These are phyloP conservation scores for Suillus weaverae DNA, from an alignment of 768 basidiomycete species.

Conservation along the genomic window DNA sequence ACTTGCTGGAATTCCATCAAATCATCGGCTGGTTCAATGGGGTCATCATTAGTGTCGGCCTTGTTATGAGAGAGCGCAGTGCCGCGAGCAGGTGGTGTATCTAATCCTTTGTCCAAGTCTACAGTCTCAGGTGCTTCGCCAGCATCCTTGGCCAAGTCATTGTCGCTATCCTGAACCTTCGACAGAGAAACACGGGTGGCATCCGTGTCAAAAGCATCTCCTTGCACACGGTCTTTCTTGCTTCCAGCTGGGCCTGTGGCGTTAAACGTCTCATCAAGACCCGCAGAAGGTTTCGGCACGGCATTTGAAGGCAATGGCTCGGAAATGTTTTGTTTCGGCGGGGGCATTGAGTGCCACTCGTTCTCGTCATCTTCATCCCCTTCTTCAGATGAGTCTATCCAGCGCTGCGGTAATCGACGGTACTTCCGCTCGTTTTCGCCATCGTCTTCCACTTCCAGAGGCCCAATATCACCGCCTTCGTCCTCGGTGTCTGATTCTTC, in stretches of 20 bases:
- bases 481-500: slow-evolving; percentile 36
- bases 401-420: slow-evolving; percentile 36
- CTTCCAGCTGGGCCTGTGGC: neutral
- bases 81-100: neutral
- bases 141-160: neutral
- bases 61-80: neutral
- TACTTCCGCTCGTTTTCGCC: slow-evolving; percentile 31
- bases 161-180: neutral
- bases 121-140: neutral
- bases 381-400: slow-evolving; percentile 31
- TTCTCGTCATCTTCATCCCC: slow-evolving; percentile 25
- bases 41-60: slow-evolving; percentile 29
- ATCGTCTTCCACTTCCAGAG: slow-evolving; percentile 39
- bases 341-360: neutral
- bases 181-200: neutral
- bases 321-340: neutral
- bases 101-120: neutral
- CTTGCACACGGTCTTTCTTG: neutral
- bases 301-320: neutral
- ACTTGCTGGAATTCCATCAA: slow-evolving; percentile 21
- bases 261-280: neutral
- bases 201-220: neutral
- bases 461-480: slow-evolving; percentile 42
- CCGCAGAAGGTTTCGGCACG: too few species aligned
- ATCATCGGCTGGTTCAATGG: slow-evolving; percentile 46